A percentile compares a stretch with the other conserved stretches of the same genome.
Conservation (phyloP, 2,329 filamentous ascomycete species). For the Alternaria burnsii region DNA sequence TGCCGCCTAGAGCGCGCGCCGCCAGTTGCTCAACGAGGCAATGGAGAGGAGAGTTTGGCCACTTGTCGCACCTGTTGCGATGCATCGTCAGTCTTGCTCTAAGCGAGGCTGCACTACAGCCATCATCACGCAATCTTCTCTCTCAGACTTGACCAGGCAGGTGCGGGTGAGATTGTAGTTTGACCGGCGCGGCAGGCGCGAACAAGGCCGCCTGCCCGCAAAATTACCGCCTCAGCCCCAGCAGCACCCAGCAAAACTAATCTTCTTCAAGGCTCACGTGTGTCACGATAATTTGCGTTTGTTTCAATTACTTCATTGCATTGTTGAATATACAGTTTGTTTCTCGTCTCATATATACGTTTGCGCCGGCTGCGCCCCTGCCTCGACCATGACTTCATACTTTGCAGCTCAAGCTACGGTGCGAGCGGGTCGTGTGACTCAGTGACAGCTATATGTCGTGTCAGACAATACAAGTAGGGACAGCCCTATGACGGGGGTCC, state of each 20-base stretch:
- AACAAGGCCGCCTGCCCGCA: constrained; percentile 10
- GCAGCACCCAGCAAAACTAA: neutral
- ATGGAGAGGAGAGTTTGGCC: constrained; percentile 5
- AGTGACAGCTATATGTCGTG: neutral
- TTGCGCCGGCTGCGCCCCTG: neutral
- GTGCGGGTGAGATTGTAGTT: constrained; percentile 2
- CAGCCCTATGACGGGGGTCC: constrained; percentile 9
- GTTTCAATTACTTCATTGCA: constrained; percentile 9
- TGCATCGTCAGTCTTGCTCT: neutral
- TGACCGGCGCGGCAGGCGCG: neutral
- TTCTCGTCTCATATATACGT: constrained; percentile 14
- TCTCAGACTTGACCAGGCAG: neutral
- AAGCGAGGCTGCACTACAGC: constrained; percentile 4
- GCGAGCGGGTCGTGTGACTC: neutral
- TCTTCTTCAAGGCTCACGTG: neutral
- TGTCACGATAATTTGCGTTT: neutral
- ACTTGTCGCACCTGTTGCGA: neutral
- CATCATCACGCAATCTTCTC: neutral
- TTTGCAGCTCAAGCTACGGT: neutral
- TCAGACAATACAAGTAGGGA: constrained; percentile 3
- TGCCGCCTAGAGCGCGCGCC: neutral
- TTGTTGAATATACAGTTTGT: constrained; percentile 3
- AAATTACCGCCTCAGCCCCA: constrained; percentile 9
- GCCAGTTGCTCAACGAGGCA: neutral
- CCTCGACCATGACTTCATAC: neutral